Evolutionary conservation across 495 filamentous ascomycete genomes (phyloP), one percentile per base, ranked within the genome.

Genomic region (Daldinia bambusicola): DNA sequence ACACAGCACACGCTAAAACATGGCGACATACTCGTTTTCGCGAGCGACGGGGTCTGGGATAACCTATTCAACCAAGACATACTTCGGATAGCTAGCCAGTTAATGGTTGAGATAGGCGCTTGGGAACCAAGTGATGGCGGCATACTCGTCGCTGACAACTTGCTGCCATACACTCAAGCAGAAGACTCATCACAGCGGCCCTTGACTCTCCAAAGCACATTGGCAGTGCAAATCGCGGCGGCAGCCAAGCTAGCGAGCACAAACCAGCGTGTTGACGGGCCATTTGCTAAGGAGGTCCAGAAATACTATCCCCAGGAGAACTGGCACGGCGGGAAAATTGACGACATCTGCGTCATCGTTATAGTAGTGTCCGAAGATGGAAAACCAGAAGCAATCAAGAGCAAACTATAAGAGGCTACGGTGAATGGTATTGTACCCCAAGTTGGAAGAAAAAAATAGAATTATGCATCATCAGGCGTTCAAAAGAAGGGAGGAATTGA

Each of bases 1-100:
- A 90, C 91, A 45, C 86, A 85, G 48, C 88, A 96, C 74, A 79
- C 79, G 9, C 86, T 98, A 67, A 89, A 90, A 62, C 93, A 98
- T 79, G 95, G 95, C 5, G 95, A 99, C 76, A 91, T 98, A 6
- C 80, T 98, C 13, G 80, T 99, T 14, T 90, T 98, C 66, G 95
- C 94, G 4, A 97, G 92, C 6, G 95, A 99, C 75, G 95, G 95
- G 4, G 92, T 98, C 4, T 97, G 94, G 89, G 95, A 99, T 78
- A 99, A 99, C 74, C 84, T 99, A n/a, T 93, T 90, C 69, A 89
- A 92, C 70, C 90, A 94, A 74, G 92, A 98, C 68, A 89, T 95
- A 30, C 85, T 99, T 14, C 87, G 89, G 55, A 87, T 95, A 61
- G 88, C 93, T 32, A 94, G 90, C 55, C 83, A 86, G 36, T 81